A percentile compares a stretch with the other conserved stretches of the same genome.
These are phyloP conservation scores for Ceratobasidium sp. DNA, from an alignment of 1,284 basidiomycete species.

Conservation along the genomic window DNA sequence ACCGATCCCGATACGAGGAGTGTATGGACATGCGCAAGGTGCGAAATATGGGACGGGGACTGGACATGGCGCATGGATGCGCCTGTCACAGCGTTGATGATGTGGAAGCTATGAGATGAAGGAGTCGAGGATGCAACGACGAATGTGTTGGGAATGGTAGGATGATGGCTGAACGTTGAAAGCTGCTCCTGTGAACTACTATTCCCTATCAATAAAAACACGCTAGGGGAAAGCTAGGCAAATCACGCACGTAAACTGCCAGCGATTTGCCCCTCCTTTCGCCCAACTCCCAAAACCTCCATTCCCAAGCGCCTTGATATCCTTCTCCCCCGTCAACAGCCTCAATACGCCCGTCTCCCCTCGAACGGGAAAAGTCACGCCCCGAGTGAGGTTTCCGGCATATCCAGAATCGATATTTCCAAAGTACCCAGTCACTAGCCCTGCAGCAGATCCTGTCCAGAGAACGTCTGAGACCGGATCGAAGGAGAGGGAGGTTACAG, in stretches of 20 bases:
- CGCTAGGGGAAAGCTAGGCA: not conserved
- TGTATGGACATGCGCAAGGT: conserved; percentile 74
- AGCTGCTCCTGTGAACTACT: conserved; percentile 56
- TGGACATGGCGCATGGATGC: conserved; percentile 71
- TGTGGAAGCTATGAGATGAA: conserved; percentile 65
- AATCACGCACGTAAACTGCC: conserved; percentile 73
- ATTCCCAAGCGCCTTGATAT: conserved; percentile 73
- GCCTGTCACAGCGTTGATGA: conserved; percentile 84
- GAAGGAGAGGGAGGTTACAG: conserved; percentile 77
- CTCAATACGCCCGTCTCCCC: conserved; percentile 71
- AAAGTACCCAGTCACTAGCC: conserved; percentile 80
- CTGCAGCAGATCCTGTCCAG: conserved; percentile 85
- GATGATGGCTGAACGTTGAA: conserved; percentile 59
- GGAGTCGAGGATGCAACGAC: conserved; percentile 70
- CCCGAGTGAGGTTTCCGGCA: conserved; percentile 61
- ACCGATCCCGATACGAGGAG: conserved; percentile 80
- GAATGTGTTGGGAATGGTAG: conserved; percentile 64
- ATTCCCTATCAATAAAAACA: not conserved
- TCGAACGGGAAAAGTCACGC: conserved; percentile 79
- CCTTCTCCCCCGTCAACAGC: conserved; percentile 79
- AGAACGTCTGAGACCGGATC: conserved; percentile 91
- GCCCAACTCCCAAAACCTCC: conserved; percentile 79
- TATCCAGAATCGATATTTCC: conserved; percentile 61
- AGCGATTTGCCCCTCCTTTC: conserved; percentile 85
- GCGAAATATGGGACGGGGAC: conserved; percentile 70